These are phyloP conservation scores for Periglandula ipomoeae DNA, from an alignment of 2,329 filamentous ascomycete genomes.

Conservation along the genomic window DNA sequence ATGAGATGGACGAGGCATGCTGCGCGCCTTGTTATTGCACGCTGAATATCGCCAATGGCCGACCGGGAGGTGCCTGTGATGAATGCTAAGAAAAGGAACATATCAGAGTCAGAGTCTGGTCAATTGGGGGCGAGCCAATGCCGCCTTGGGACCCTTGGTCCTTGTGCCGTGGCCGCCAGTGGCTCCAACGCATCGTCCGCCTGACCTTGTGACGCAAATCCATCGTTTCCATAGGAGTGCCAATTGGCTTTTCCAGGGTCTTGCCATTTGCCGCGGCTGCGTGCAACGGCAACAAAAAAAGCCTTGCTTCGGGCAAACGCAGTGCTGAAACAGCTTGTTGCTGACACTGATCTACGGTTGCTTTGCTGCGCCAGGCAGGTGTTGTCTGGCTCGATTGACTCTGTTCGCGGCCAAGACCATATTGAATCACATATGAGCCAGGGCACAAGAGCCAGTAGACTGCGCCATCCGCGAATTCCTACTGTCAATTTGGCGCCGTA, in stretches of 20 bases:
- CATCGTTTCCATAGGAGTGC: not conserved
- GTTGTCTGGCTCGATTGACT: not conserved
- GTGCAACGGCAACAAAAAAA: not conserved
- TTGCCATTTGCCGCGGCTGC: not conserved
- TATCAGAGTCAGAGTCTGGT: not conserved
- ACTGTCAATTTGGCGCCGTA: too few species aligned
- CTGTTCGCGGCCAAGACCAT: too few species aligned
- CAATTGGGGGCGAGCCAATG: not conserved
- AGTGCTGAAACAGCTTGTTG: not conserved
- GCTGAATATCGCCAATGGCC: too few species aligned
- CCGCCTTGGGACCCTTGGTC: not conserved
- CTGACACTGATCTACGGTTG: not conserved
- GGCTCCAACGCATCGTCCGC: constrained; percentile 11
- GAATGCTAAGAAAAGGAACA: not conserved
- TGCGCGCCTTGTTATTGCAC: not conserved
- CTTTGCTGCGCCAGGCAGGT: not conserved
- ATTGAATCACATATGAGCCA: not conserved
- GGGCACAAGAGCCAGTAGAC: not conserved
- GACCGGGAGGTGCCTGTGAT: not conserved
- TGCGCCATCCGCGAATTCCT: too few species aligned
- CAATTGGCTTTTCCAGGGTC: not conserved
- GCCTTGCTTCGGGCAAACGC: not conserved
- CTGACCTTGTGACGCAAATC: constrained; percentile 11
- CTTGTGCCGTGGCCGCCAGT: constrained; percentile 6
- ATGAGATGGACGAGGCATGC: not conserved